Base-by-base conservation (phyloP, 1,284 basidiomycete species). In the Ustilago shanxiensis region DNA sequence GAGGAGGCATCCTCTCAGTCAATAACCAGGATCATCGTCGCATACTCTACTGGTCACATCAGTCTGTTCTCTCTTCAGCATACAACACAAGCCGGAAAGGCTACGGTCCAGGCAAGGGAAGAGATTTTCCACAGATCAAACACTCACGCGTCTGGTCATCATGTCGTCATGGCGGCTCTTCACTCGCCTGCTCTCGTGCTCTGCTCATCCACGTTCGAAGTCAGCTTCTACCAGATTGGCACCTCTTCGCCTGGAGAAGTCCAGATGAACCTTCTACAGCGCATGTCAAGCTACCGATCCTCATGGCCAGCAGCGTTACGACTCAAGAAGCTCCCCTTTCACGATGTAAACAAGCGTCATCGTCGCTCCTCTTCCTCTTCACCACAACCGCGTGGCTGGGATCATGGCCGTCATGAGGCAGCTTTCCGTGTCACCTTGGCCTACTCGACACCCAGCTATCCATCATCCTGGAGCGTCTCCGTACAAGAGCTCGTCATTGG, bases 381-480 rank as follows among this genome's bases (percentile, higher is more conserved):
- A 1, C 2, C 41, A 5, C 49, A 54, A 8, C 55, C 29, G n/a
- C 39, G 10, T 0, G 14, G 1, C 0, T 10, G n/a, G 10, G 41
- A 26, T 14, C 44, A 60, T 37, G 10, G 7, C 8, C n/a, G n/a
- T 18, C 20, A 60, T 0, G 59, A 64, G 31, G 33, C 54, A 18
- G 69, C 67, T 18, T 85, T 81, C 57, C 66, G 69, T 14, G 67
- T 83, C 22, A 72, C 79, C 1, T 35, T 86, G 33, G 80, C 78
- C 6, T 86, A 85, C 63, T 78, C 82, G 33, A 80, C 80, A 24
- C 83, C 84, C 2, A 66, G 79, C 35, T 85, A 81, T 31, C 81
- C 82, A 0, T 57, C 65, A 2, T 77, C 68, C 10, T 86, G 83
- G 81, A 83, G 79, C 9, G 77, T 86, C 11, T 83, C 80, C 0